Evolutionary conservation across 768 basidiomycete species (phyloP).

Genomic region (Mycena haematopus): DNA sequence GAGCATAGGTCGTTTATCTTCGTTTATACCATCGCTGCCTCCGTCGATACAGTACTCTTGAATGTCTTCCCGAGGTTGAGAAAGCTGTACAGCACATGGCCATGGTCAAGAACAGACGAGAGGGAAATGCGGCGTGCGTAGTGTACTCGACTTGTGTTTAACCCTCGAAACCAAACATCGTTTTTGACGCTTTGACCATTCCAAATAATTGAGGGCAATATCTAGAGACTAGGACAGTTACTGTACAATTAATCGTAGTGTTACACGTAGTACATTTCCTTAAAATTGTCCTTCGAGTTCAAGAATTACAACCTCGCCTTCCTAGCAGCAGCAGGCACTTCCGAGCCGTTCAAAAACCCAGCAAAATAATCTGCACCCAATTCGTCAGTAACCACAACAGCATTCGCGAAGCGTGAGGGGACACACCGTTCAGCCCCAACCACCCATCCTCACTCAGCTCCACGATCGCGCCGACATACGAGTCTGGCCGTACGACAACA

Average conservation of each 20-base stretch:
- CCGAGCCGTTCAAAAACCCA: conserved; percentile 22
- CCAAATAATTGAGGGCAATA: background rate
- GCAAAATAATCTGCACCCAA: conserved; percentile 26
- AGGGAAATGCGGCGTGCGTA: too few relatives aligned
- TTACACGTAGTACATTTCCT: conserved; percentile 4
- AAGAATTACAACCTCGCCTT: conserved; percentile 13
- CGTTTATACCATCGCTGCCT: too few relatives aligned
- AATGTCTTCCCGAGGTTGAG: too few relatives aligned
- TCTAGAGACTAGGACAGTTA: too few relatives aligned
- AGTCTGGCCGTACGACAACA: conserved; percentile 39
- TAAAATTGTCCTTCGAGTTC: background rate
- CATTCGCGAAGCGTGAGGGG: background rate
- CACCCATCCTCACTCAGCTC: conserved; percentile 34
- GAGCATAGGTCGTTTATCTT: too few relatives aligned
- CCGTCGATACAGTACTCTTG: too few relatives aligned
- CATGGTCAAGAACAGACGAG: too few relatives aligned
- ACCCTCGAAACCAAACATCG: background rate
- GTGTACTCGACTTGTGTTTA: background rate
- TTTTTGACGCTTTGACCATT: conserved; percentile 12
- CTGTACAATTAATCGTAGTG: background rate
- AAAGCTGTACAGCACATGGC: too few relatives aligned
- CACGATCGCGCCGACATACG: conserved; percentile 38
- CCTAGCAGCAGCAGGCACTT: too few relatives aligned
- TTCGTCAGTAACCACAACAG: background rate
- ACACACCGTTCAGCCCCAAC: conserved; percentile 27